Conservation (phyloP, 345 rosid genomes). For the Pistacia atlantica region DNA sequence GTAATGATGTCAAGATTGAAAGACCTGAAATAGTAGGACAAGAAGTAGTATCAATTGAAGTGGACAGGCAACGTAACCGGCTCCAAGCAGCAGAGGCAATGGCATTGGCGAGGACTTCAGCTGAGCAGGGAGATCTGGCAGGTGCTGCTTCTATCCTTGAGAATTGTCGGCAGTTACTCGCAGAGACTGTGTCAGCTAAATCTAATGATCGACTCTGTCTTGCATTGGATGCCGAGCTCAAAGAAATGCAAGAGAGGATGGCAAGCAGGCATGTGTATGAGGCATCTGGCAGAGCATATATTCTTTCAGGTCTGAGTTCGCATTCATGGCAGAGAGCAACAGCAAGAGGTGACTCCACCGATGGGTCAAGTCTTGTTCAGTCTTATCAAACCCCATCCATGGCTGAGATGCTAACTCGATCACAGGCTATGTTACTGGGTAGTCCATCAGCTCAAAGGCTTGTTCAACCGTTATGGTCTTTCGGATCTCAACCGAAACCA, state of each 20-base stretch:
- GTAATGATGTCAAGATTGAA: constrained; percentile 54
- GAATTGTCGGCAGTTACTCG: constrained; percentile 51
- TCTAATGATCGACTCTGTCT: constrained; percentile 71
- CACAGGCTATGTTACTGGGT: constrained; percentile 64
- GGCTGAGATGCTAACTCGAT: constrained; percentile 88
- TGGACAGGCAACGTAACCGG: constrained; percentile 91
- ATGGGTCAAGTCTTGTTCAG: constrained; percentile 77
- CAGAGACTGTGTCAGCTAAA: constrained; percentile 68
- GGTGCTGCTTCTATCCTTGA: constrained; percentile 75
- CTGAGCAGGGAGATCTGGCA: constrained; percentile 79
- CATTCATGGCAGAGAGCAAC: constrained; percentile 99
- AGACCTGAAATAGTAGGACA: constrained; percentile 58
- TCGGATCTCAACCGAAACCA: constrained; percentile 68
- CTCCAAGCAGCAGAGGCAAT: constrained; percentile 89
- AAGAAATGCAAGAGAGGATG: constrained; percentile 98
- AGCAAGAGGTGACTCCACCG: constrained; percentile 91
- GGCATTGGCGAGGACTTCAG: constrained; percentile 70
- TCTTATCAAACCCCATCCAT: constrained; percentile 91
- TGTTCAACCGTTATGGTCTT: constrained; percentile 57
- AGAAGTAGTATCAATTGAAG: constrained; percentile 70
- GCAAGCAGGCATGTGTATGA: constrained; percentile 90
- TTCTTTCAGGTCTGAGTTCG: constrained; percentile 95
- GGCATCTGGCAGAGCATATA: constrained; percentile 91
- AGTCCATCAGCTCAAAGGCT: constrained; percentile 78
- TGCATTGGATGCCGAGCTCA: constrained; percentile 85